These are phyloP conservation scores for Trichomonas tenax DNA, from an alignment of 208 protist species.

Conservation along the genomic window DNA sequence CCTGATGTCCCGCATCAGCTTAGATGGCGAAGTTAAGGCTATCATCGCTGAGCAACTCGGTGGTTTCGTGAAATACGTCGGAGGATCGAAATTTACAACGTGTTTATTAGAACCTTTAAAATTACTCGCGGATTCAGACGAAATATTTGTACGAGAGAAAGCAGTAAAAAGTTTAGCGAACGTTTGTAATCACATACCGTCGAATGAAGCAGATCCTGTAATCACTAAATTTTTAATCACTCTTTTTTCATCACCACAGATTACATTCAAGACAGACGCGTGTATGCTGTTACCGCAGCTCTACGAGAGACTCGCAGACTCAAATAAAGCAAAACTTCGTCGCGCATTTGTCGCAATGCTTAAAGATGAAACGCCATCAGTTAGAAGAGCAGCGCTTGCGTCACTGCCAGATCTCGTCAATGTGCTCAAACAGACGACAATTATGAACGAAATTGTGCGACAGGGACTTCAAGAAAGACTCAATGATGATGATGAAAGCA, in stretches of 20 bases:
- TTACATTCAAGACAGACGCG: not conserved
- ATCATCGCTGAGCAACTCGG: not conserved
- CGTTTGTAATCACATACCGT: not conserved
- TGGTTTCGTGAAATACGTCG: constrained; percentile 5
- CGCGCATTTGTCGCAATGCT: not conserved
- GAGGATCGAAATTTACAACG: not conserved
- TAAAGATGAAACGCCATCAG: not conserved
- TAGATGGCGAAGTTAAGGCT: not conserved
- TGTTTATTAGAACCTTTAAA: not conserved
- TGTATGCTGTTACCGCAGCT: not conserved
- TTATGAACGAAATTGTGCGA: not conserved
- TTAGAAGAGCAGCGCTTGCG: not conserved
- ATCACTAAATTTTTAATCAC: not conserved
- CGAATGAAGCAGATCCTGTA: not conserved
- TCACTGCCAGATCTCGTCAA: not conserved
- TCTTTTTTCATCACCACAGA: not conserved
- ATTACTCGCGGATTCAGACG: not conserved
- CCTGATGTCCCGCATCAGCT: not conserved
- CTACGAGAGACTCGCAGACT: not conserved
- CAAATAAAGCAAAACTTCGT: not conserved
- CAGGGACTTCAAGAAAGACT: not conserved
- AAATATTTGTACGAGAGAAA: constrained; percentile 16
- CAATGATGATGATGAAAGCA: constrained; percentile 18
- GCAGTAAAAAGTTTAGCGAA: not conserved
- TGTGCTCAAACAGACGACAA: not conserved